Evolutionary conservation across 495 filamentous ascomycete species (phyloP), one percentile per base, ranked within the genome.

Genomic region (Aspergillus ostianus): DNA sequence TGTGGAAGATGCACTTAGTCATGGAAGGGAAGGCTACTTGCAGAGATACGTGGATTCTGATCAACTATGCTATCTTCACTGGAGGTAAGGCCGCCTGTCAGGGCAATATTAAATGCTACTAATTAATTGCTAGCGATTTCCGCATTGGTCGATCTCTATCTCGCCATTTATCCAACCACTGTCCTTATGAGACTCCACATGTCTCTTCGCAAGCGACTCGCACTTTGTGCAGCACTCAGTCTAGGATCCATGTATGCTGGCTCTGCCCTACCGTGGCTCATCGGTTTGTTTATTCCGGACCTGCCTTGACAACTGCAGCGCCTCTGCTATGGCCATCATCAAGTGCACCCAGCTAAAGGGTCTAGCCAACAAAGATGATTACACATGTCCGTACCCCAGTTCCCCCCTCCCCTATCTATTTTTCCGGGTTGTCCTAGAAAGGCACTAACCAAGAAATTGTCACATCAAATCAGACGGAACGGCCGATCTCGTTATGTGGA

Each of bases 141-240:
- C 8, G 77, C 74, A 0, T 69, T 77, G 21, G 55, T 75, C 30
- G 82, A 84, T 62, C 62, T 83, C 2, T 81, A 78, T 29, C 72
- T 84, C 21, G 80, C 81, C n/a, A 60, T 79, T 0, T 81, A 82
- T 45, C 81, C 82, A 0, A 65, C 68, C 10, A 57, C 74, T 5
- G 74, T 82, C 6, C 67, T 84, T 7, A 76, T 68, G 55, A 71
- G 68, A 17, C 64, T 84, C 7, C 74, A 82, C 27, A 71, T 84
- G 64, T 62, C 69, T 13, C 21, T 66, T 7, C 69, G 68, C 64
- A 81, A 82, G 65, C 82, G 81, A 63, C 56, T 82, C 7, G 75
- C 72, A 10, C 67, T 84, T 20, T 72, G 69, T 26, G 56, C 62
- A 1, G 73, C 78, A 18, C 64, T 84, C 17, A 74, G 81, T 2